phyloP scores from a whole-genome alignment of 495 filamentous ascomycete species.

The Penicillium pancosmium region DNA sequence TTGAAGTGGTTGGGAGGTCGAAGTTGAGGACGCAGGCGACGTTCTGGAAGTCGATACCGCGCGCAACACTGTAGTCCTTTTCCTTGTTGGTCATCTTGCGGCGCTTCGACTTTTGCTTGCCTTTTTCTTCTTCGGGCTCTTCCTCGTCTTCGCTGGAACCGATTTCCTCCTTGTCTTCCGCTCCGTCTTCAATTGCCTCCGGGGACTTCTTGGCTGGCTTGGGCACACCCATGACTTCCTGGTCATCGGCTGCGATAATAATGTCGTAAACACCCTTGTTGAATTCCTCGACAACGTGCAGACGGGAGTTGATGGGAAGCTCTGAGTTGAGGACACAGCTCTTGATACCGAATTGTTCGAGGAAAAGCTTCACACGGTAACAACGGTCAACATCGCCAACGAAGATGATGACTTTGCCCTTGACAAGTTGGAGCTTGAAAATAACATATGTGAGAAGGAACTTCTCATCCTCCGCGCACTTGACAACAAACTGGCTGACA shows the following conservation, averaged over 20 bases:
- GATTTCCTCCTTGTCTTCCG: conserved; percentile 20
- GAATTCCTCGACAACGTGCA: conserved; percentile 96
- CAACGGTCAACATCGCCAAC: conserved; percentile 91
- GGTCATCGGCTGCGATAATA: conserved; percentile 93
- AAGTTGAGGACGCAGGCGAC: conserved; percentile 96
- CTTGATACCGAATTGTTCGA: conserved; percentile 95
- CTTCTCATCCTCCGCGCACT: conserved; percentile 93
- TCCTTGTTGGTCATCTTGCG: conserved; percentile 62
- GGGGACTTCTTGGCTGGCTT: conserved; percentile 42
- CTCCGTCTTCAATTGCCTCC: conserved; percentile 26
- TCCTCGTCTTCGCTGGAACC: conserved; percentile 44
- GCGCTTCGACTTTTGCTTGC: conserved; percentile 54
- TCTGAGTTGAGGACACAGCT: conserved; percentile 95
- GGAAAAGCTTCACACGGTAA: conserved; percentile 91
- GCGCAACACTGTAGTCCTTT: conserved; percentile 88
- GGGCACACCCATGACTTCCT: conserved; percentile 71
- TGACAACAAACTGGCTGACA: conserved; percentile 85
- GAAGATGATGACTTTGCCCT: conserved; percentile 93
- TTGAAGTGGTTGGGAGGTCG: conserved; percentile 85
- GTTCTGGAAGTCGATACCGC: conserved; percentile 95
- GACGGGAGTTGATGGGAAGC: conserved; percentile 85
- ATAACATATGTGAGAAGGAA: conserved; percentile 92
- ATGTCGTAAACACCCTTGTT: conserved; percentile 96
- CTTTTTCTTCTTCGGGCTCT: conserved; percentile 23
- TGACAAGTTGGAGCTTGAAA: conserved; percentile 91